These are phyloP conservation scores for Lepraria neglecta DNA, from an alignment of 495 filamentous ascomycete species.

Conservation along the genomic window DNA sequence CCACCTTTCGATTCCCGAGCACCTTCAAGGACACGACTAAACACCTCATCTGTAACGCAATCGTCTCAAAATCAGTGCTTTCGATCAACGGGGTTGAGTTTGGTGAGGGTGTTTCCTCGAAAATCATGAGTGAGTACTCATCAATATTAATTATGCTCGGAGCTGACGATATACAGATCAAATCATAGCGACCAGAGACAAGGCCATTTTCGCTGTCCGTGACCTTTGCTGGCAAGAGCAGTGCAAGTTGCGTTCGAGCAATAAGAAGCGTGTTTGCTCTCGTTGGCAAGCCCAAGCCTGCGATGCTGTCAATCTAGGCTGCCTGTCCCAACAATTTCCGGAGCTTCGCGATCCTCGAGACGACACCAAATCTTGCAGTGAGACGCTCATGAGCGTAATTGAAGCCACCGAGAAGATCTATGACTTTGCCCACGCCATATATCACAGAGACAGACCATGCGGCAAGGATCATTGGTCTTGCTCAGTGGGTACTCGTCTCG, in stretches of 20 bases:
- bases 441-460: background rate
- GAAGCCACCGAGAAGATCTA: background rate
- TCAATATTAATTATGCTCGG: background rate
- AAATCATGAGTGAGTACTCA: background rate
- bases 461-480: background rate
- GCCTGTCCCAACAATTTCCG: slow-evolving; percentile 9
- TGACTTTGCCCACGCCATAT: background rate
- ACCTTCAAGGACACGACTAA: slow-evolving; percentile 7
- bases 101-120: slow-evolving; percentile 6
- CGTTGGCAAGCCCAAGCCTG: background rate
- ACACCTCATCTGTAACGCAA: slow-evolving; percentile 6
- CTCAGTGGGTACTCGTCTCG: slow-evolving; percentile 6
- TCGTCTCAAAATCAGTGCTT: background rate
- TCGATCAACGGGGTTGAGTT: background rate
- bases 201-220: background rate
- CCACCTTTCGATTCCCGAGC: background rate
- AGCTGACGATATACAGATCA: background rate
- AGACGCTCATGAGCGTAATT: slow-evolving; percentile 1
- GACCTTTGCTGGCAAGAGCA: slow-evolving; percentile 8
- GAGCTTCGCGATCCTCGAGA: slow-evolving; percentile 2
- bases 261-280: background rate
- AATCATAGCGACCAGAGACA: background rate
- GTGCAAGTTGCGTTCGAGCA: background rate
- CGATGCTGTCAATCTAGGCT: slow-evolving; percentile 2
- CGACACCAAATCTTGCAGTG: background rate